phyloP scores from a whole-genome alignment of 2,329 filamentous ascomycete species.

The Trichoderma breve region DNA sequence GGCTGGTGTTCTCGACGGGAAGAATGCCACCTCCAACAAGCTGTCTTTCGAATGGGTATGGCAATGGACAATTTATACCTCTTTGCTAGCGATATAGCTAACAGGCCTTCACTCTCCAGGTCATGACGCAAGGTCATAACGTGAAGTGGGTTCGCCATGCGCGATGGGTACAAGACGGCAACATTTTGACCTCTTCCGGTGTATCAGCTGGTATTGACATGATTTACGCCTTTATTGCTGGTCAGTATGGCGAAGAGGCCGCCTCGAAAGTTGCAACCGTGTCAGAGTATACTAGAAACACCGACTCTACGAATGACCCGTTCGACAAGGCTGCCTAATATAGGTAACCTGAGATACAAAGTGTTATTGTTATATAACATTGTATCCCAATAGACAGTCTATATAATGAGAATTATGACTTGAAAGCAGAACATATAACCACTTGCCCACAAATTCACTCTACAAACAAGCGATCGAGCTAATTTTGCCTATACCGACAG shows the following conservation, averaged over 20 bases:
- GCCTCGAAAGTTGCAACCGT: constrained; percentile 47
- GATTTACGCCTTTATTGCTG: constrained; percentile 34
- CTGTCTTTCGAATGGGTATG: constrained; percentile 42
- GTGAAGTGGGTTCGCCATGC: constrained; percentile 56
- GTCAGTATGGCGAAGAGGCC: constrained; percentile 48
- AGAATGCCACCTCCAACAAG: constrained; percentile 62
- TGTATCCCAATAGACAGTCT: neutral
- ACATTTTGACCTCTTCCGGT: constrained; percentile 61
- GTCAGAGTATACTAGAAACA: constrained; percentile 59
- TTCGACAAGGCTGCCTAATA: constrained; percentile 35
- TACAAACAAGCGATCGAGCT: neutral
- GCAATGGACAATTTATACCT: neutral
- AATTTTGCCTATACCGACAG: constrained; percentile 36
- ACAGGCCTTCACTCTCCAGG: constrained; percentile 13
- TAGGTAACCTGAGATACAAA: neutral
- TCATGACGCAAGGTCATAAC: constrained; percentile 40
- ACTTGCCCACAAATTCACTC: neutral
- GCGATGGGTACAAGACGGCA: constrained; percentile 59
- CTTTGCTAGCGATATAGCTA: neutral
- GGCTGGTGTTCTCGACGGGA: constrained; percentile 56
- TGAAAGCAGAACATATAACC: neutral
- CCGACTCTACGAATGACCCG: constrained; percentile 50
- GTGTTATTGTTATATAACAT: neutral
- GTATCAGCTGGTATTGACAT: constrained; percentile 47
- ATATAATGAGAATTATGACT: neutral